Evolutionary conservation across 495 filamentous ascomycete species (phyloP).

Genomic region (Lasiosphaeria hispida): DNA sequence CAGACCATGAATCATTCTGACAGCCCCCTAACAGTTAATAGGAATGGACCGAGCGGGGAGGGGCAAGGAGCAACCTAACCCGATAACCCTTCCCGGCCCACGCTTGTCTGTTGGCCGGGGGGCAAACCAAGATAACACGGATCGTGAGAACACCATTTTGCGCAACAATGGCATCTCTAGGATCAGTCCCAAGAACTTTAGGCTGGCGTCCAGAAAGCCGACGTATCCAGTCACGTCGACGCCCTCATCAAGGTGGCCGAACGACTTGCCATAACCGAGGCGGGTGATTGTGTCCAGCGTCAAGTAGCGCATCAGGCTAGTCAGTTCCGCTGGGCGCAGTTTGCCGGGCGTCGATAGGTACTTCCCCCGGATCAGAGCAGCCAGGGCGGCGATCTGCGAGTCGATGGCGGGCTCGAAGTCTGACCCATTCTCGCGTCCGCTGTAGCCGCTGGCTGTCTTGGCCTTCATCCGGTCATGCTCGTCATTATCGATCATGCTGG

Average conservation of each 20-base stretch:
- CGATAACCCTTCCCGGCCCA: conserved; percentile 9
- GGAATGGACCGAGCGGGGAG: too few relatives aligned
- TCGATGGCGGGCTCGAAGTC: conserved; percentile 27
- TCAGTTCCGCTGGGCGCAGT: conserved; percentile 36
- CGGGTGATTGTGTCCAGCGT: conserved; percentile 47
- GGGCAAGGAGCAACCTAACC: background rate
- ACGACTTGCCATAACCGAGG: conserved; percentile 47
- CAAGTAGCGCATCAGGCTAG: conserved; percentile 35
- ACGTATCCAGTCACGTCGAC: conserved; percentile 6
- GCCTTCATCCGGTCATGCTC: conserved; percentile 27
- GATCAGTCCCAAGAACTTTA: background rate
- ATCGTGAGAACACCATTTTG: conserved; percentile 2
- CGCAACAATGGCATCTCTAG: conserved; percentile 8
- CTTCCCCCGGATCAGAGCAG: conserved; percentile 37
- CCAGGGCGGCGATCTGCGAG: conserved; percentile 28
- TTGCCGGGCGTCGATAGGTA: conserved; percentile 34
- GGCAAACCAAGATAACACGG: background rate
- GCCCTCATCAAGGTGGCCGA: conserved; percentile 31
- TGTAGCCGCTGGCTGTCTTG: conserved; percentile 36
- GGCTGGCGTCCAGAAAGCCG: background rate
- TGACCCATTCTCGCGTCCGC: conserved; percentile 35
- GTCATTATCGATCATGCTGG: conserved; percentile 26
- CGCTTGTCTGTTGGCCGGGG: conserved; percentile 6
- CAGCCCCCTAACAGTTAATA: too few relatives aligned
- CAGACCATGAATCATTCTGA: background rate